Percentiles rank a stretch among this genome's conserved stretches.
Conservation (phyloP, 768 basidiomycete genomes). For the Suillus variegatus region DNA sequence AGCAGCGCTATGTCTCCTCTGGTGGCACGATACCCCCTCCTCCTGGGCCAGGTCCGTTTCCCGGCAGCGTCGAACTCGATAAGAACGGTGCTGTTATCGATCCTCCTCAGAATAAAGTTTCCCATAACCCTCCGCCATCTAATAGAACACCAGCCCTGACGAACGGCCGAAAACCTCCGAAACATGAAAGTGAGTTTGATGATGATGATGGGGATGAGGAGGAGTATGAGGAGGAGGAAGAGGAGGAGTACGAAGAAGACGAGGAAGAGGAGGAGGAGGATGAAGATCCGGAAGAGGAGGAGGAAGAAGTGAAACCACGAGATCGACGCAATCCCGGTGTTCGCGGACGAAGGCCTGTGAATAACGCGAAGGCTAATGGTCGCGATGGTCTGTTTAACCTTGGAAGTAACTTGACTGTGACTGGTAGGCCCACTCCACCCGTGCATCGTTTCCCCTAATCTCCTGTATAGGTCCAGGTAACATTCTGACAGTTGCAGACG, state of each 20-base stretch:
- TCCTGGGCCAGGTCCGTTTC: slow-evolving; percentile 96
- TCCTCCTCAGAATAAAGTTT: slow-evolving; percentile 30
- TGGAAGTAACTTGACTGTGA: slow-evolving; percentile 80
- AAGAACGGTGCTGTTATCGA: slow-evolving; percentile 77
- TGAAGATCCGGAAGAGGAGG: slow-evolving; percentile 64
- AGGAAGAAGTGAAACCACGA: slow-evolving; percentile 46
- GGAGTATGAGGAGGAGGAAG: slow-evolving; percentile 55
- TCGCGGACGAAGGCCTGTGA: slow-evolving; percentile 41
- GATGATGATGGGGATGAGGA: slow-evolving; percentile 63
- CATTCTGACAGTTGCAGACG: slow-evolving; percentile 97
- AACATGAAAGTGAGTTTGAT: slow-evolving; percentile 65
- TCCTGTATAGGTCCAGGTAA: slow-evolving; percentile 72
- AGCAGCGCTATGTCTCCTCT: slow-evolving; percentile 92
- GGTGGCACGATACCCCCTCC: slow-evolving; percentile 90
- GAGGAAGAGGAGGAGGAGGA: slow-evolving; percentile 75
- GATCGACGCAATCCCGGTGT: slow-evolving; percentile 35
- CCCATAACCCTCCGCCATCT: slow-evolving; percentile 43
- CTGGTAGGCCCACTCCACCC: slow-evolving; percentile 49
- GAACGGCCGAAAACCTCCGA: slow-evolving; percentile 43
- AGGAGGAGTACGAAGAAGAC: slow-evolving; percentile 64
- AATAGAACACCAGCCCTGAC: slow-evolving; percentile 35
- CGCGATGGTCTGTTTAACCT: slow-evolving; percentile 78
- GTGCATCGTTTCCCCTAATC: slow-evolving; percentile 9
- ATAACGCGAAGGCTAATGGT: slow-evolving; percentile 47
- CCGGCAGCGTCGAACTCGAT: slow-evolving; percentile 96